Conservation (phyloP, 495 filamentous ascomycete species). For the Penicillium angulare region DNA sequence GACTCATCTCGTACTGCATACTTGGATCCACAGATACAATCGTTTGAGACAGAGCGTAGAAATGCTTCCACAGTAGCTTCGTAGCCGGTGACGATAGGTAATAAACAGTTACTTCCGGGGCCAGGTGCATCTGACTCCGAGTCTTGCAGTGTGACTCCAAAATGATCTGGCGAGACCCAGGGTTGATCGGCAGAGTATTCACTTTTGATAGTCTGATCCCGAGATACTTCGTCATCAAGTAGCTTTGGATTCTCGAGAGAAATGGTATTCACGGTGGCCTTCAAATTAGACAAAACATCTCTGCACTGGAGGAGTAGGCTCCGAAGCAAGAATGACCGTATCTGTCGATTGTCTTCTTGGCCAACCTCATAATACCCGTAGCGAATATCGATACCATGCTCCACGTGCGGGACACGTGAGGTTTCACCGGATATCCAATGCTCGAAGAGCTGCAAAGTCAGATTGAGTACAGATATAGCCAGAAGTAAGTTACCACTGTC, state of each 20-base stretch:
- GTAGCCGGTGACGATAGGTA: conserved; percentile 34
- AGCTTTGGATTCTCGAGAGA: conserved; percentile 11
- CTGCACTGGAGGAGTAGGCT: conserved; percentile 31
- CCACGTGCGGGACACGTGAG: conserved; percentile 13
- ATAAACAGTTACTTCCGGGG: conserved; percentile 25
- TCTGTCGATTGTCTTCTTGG: conserved; percentile 33
- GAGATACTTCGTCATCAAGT: conserved; percentile 8
- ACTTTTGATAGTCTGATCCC: not conserved
- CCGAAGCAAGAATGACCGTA: conserved; percentile 33
- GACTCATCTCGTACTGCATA: conserved; percentile 3
- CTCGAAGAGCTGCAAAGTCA: conserved; percentile 36
- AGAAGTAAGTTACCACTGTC: conserved; percentile 32
- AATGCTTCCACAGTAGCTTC: conserved; percentile 35
- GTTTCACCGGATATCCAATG: conserved; percentile 35
- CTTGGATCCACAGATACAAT: conserved; percentile 33
- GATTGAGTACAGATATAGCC: conserved; percentile 33
- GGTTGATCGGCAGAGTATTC: conserved; percentile 5
- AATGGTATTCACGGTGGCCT: conserved; percentile 14
- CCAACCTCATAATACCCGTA: conserved; percentile 43
- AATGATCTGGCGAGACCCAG: conserved; percentile 9
- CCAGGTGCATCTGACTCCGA: conserved; percentile 6
- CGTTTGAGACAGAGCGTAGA: conserved; percentile 27
- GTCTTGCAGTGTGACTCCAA: conserved; percentile 2
- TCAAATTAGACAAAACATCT: conserved; percentile 29
- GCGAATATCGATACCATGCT: conserved; percentile 22